Percentiles rank a stretch among this genome's conserved stretches.
Conservation (phyloP, 2,329 filamentous ascomycete species). For the Colletotrichum sp. region DNA sequence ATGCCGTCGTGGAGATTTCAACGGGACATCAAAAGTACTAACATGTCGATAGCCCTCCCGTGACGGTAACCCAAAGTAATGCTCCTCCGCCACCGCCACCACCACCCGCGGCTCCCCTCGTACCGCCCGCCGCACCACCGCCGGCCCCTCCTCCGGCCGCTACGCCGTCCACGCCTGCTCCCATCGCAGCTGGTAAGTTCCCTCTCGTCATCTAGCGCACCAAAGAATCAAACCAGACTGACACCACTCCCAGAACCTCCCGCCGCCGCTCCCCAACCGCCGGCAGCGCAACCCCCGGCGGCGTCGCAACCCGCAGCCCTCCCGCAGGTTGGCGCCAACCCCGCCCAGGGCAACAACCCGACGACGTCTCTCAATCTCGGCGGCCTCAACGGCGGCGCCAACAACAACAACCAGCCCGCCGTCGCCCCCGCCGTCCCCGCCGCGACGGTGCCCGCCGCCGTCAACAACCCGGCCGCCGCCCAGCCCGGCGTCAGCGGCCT, state of each 20-base stretch:
- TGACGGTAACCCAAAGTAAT: background rate
- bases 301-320: background rate
- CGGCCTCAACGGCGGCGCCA: constrained; percentile 17
- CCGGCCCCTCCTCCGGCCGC: constrained; percentile 2
- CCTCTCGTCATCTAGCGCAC: background rate
- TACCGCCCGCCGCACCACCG: background rate
- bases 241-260: background rate
- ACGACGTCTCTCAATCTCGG: constrained; percentile 26
- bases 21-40: background rate
- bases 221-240: background rate
- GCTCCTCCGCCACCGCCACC: constrained; percentile 18
- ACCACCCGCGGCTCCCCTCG: background rate
- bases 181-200: constrained; percentile 6
- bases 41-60: background rate
- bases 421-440: constrained; percentile 20
- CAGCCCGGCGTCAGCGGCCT: constrained; percentile 40
- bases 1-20: background rate
- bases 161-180: background rate
- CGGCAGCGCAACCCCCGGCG: background rate
- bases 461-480: constrained; percentile 20
- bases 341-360: constrained; percentile 21
- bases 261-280: background rate
- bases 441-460: constrained; percentile 22
- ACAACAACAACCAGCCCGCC: background rate
- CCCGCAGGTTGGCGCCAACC: constrained; percentile 9